Base-by-base conservation (phyloP, 306 rosid genomes). In the Astragalus membranaceus region DNA sequence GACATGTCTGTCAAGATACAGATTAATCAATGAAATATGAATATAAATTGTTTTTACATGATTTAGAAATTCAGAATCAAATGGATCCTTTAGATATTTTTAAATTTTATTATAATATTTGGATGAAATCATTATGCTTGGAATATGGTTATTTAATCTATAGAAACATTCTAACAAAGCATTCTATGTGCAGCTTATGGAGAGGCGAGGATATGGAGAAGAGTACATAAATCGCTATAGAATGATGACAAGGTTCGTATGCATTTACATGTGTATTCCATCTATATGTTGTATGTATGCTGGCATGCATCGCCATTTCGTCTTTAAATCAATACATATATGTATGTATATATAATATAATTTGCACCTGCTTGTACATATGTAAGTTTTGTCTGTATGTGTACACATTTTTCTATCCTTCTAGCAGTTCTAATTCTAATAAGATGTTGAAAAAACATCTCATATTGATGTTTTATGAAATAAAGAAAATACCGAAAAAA, bases 191-290 rank as follows among this genome's bases (percentile, higher is more conserved):
- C 94, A 94, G 97, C 95, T 94, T 71, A 94, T 94, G 96, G 89
- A 85, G 84, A 82, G 94, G 64, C 82, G 95, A 44, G 99, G 99
- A 53, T 94, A 84, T 69, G 96, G 89, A 73, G 86, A 84, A 70
- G 99, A 90, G 81, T 94, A 94, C 78, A 83, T 91, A 42, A 86
- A 80, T 64, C 95, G 95, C 61, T 94, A 94, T 80, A 85, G 79
- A 82, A 94, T 94, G 99, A 94, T 94, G 96, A 94, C 99, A 8
- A 81, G 87, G 97, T 88, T 26, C 75, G 86, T 46, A 20, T 54
- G 26, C 53, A 20, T 30, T 73, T 37, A 3, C 49, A 30, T n/a
- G 20, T 62, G 44, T 33, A 12, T 17, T 33, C 60, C 20, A 11
- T 43, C 8, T 29, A 11, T 29, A 0, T 3, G 11, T 14, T 14